Conservation (phyloP, 768 basidiomycete species). For the Punctularia strigosozonata region DNA sequence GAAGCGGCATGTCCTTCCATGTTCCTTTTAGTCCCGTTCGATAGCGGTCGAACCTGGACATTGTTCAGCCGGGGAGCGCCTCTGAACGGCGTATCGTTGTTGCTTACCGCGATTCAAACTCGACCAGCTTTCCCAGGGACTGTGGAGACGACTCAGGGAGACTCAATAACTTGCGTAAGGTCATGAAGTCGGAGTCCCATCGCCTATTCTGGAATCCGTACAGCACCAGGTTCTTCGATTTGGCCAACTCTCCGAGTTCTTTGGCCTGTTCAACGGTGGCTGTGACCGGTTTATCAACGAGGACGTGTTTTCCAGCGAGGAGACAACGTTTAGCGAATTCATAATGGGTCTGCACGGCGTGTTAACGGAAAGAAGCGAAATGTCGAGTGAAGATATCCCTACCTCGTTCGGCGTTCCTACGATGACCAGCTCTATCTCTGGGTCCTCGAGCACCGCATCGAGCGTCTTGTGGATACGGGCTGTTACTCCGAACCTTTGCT, state of each 20-base stretch:
- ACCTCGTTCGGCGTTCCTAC: conserved; percentile 64
- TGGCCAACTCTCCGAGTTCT: conserved; percentile 12
- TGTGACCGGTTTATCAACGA: conserved; percentile 74
- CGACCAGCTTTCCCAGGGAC: conserved; percentile 48
- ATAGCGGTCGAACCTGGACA: conserved; percentile 60
- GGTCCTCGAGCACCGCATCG: conserved; percentile 48
- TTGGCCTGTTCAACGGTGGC: conserved; percentile 34
- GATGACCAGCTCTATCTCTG: conserved; percentile 55
- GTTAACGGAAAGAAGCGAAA: no score
- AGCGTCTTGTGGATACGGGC: conserved; percentile 24
- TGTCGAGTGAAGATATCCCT: no score
- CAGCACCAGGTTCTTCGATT: conserved; percentile 14
- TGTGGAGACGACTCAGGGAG: conserved; percentile 24
- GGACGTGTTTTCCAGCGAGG: conserved; percentile 64
- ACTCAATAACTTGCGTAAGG: conserved; percentile 13
- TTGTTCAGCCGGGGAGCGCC: neutral
- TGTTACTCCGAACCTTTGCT: conserved; percentile 49
- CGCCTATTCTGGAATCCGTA: conserved; percentile 15
- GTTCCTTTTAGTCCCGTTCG: conserved; percentile 50
- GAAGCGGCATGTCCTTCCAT: conserved; percentile 67
- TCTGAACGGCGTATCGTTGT: neutral
- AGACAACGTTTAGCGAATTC: conserved; percentile 51
- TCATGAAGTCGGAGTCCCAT: conserved; percentile 21
- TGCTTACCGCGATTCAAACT: conserved; percentile 67
- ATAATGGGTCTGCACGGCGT: conserved; percentile 72